phyloP scores from a whole-genome alignment of 768 basidiomycete genomes.

The Nidularia pulvinata region DNA sequence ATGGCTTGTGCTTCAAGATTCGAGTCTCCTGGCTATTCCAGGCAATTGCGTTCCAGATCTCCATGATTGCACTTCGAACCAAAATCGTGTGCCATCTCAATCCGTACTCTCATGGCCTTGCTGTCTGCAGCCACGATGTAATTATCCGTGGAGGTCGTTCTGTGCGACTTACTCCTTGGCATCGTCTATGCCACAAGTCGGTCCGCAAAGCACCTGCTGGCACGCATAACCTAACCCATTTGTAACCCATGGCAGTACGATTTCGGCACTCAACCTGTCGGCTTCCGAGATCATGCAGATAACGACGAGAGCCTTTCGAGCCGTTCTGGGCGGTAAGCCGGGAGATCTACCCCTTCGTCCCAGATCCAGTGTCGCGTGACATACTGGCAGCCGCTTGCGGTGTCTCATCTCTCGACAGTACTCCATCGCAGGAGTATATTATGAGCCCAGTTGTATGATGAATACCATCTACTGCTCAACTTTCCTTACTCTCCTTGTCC shows the following conservation, averaged over 20 bases:
- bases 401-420: slow-evolving; percentile 15
- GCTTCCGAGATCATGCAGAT: slow-evolving; percentile 12
- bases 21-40: not conserved
- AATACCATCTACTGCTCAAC: not conserved
- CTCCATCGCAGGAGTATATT: slow-evolving; percentile 21
- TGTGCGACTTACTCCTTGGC: slow-evolving; percentile 11
- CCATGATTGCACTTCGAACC: slow-evolving; percentile 2
- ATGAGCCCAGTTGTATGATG: slow-evolving; percentile 7
- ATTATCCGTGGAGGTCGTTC: slow-evolving; percentile 27
- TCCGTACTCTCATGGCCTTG: not conserved
- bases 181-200: slow-evolving; percentile 3
- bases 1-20: not conserved
- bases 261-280: not conserved
- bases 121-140: slow-evolving; percentile 13
- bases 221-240: not conserved
- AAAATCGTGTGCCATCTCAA: not conserved
- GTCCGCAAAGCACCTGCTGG: slow-evolving; percentile 4
- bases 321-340: slow-evolving; percentile 18
- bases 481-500: slow-evolving; percentile 1
- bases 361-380: slow-evolving; percentile 30
- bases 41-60: slow-evolving; percentile 13
- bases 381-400: slow-evolving; percentile 7
- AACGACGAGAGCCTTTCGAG: slow-evolving; percentile 5
- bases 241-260: not conserved
- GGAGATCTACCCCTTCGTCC: slow-evolving; percentile 14